A percentile compares a stretch with the other conserved stretches of the same genome.
Evolutionary conservation across 148 eudicot genomes (phyloP).

Genomic region (Vaccinium vitisidaea): DNA sequence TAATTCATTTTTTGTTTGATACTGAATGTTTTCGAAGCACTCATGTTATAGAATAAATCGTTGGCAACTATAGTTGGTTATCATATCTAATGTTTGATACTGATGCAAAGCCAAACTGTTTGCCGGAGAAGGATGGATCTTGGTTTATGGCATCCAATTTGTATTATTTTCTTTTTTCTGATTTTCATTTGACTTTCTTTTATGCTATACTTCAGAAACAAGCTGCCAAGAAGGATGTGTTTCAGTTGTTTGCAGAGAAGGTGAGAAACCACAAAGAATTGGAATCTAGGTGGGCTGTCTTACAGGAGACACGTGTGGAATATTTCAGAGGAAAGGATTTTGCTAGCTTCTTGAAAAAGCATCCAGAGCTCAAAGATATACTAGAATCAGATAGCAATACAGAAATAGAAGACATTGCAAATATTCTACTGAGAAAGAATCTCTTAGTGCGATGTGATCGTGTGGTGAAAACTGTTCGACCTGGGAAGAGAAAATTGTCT

Average conservation of each 20-base stretch:
- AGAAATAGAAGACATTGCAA: slow-evolving; percentile 83
- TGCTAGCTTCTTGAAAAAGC: slow-evolving; percentile 74
- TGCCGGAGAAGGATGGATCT: background rate
- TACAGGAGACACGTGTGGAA: slow-evolving; percentile 97
- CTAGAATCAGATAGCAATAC: slow-evolving; percentile 64
- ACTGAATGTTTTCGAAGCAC: too few species aligned
- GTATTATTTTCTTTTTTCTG: background rate
- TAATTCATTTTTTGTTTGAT: too few species aligned
- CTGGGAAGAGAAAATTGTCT: slow-evolving; percentile 92
- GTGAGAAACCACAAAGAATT: slow-evolving; percentile 88
- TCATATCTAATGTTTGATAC: background rate
- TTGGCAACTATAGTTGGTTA: background rate
- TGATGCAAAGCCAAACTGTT: slow-evolving; percentile 2
- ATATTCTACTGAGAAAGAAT: slow-evolving; percentile 67
- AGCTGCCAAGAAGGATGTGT: slow-evolving; percentile 72
- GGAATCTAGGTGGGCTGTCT: slow-evolving; percentile 96
- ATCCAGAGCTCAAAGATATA: slow-evolving; percentile 76
- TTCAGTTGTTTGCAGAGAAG: slow-evolving; percentile 89
- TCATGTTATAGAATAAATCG: too few species aligned
- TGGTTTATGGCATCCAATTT: background rate
- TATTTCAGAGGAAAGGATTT: slow-evolving; percentile 97
- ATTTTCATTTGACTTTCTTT: background rate
- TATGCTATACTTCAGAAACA: slow-evolving; percentile 57
- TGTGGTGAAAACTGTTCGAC: slow-evolving; percentile 90
- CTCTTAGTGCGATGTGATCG: slow-evolving; percentile 96